Conservation (phyloP, 2,329 filamentous ascomycete species). For the Domatiomyces globalis region DNA sequence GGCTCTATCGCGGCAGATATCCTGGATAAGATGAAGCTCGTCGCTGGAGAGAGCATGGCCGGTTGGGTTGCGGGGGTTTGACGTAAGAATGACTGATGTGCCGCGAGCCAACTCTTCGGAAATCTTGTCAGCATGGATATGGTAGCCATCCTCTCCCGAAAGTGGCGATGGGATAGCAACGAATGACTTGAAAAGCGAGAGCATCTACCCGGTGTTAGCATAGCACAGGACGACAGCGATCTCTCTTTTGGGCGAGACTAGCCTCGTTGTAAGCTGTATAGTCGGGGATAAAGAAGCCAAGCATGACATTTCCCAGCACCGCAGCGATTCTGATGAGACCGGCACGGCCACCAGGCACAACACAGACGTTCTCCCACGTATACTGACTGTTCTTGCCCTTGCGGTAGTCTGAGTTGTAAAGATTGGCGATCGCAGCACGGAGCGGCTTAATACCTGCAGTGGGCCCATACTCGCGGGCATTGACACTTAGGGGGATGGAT, state of each 20-base stretch:
- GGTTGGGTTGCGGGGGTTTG: conserved; percentile 89
- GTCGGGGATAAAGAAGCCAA: conserved; percentile 88
- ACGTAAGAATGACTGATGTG: conserved; percentile 78
- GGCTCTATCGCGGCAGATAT: conserved; percentile 77
- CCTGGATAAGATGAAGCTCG: conserved; percentile 78
- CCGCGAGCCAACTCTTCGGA: conserved; percentile 79
- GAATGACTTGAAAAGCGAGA: conserved; percentile 89
- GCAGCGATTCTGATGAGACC: conserved; percentile 90
- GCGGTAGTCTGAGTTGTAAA: conserved; percentile 89
- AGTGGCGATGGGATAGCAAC: conserved; percentile 76
- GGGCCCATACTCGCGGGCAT: conserved; percentile 77
- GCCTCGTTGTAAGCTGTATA: conserved; percentile 89
- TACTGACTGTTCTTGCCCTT: conserved; percentile 79
- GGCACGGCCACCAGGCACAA: conserved; percentile 73
- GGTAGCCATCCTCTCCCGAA: conserved; percentile 72
- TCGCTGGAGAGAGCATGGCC: conserved; percentile 75
- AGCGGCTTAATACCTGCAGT: conserved; percentile 88
- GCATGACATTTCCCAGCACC: conserved; percentile 79
- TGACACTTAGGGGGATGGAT: conserved; percentile 61
- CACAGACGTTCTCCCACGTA: conserved; percentile 94
- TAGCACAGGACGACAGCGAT: neutral
- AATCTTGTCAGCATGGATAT: conserved; percentile 87
- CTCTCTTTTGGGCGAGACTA: neutral
- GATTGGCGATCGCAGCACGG: conserved; percentile 70
- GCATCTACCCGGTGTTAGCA: conserved; percentile 41